A percentile compares a stretch with the other conserved stretches of the same genome.
Conservation (phyloP, 2,329 filamentous ascomycete genomes). For the Fusarium chaquense region DNA sequence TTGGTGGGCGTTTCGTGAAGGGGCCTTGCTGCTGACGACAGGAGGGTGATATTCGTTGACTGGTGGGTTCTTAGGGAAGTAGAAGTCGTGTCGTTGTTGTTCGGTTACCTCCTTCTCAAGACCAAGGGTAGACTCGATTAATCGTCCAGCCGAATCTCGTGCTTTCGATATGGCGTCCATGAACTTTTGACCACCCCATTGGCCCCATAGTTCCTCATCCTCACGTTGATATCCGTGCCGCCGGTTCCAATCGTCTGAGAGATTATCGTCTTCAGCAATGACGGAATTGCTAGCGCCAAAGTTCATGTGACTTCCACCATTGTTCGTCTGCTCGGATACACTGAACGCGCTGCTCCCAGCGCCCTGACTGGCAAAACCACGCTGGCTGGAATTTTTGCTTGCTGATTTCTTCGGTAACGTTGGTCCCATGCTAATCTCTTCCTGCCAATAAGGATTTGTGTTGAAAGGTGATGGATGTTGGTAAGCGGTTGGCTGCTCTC, state of each 20-base stretch:
- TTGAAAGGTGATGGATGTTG: slow-evolving; percentile 84
- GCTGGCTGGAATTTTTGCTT: slow-evolving; percentile 69
- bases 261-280: slow-evolving; percentile 54
- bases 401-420: slow-evolving; percentile 73
- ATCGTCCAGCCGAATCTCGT: slow-evolving; percentile 65
- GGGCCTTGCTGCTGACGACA: slow-evolving; percentile 80
- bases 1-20: slow-evolving; percentile 75
- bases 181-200: slow-evolving; percentile 68
- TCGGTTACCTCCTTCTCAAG: slow-evolving; percentile 66
- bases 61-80: slow-evolving; percentile 73
- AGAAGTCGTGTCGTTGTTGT: slow-evolving; percentile 69
- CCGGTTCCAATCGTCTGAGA: slow-evolving; percentile 74
- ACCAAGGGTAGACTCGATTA: slow-evolving; percentile 65
- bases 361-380: slow-evolving; percentile 69
- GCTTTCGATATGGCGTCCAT: slow-evolving; percentile 71
- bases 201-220: slow-evolving; percentile 88
- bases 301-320: slow-evolving; percentile 53
- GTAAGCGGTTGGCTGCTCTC: slow-evolving; percentile 79
- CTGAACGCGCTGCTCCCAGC: slow-evolving; percentile 64
- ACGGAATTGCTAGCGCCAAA: slow-evolving; percentile 48
- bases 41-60: slow-evolving; percentile 90
- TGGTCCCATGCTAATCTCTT: slow-evolving; percentile 87
- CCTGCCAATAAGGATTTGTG: slow-evolving; percentile 89
- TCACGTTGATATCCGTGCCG: slow-evolving; percentile 82
- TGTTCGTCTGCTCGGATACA: slow-evolving; percentile 55